Evolutionary conservation across 2,329 filamentous ascomycete genomes (phyloP), one percentile per base, ranked within the genome.

Genomic region (Clonostachys solani): DNA sequence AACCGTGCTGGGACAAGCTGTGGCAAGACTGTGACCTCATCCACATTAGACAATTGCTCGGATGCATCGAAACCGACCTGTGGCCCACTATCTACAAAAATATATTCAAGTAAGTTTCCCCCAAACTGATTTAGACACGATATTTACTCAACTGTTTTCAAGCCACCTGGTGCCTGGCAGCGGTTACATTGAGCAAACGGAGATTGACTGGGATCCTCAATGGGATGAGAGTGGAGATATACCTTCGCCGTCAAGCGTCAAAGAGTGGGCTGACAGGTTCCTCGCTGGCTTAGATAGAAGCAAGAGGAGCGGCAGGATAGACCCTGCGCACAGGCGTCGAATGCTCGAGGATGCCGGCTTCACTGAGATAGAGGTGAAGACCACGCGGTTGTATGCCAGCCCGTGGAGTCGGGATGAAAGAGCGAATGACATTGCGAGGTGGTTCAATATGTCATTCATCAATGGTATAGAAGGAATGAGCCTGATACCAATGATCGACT

Each of bases 171-270:
- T 83, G 56, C 89, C 90, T 2, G 84, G 85, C 2, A 77, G 72
- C 38, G 92, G 92, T 46, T 80, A 77, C 60, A 77, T 96, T 47
- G 92, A 97, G 66, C 90, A 95, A 55, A 81, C 95, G 43, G 92
- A 97, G 63, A 86, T 97, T 47, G 90, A 97, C 65, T 88, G 88
- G 65, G 73, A 79, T 43, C 89, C 90, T 16, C 81, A 81, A 45
- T 87, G 83, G 59, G 85, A 90, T 52, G 82, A 46, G 13, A 40
- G 88, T 56, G 75, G 77, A 35, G 80, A 81, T 1, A 67, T 87
- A 13, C 74, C 79, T 12, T 54, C 66, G 5, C 68, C 80, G 36
- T 81, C 84, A 8, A 71, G 75, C 29, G 69, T 92, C 15, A 66
- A 72, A 41, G 69, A 80, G 55, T 96, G 91, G 91, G 86, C 85